Percentiles rank a stretch among this genome's conserved stretches.
Evolutionary conservation across 208 protist species (phyloP).

Genomic region (Borovskyia barvae): DNA sequence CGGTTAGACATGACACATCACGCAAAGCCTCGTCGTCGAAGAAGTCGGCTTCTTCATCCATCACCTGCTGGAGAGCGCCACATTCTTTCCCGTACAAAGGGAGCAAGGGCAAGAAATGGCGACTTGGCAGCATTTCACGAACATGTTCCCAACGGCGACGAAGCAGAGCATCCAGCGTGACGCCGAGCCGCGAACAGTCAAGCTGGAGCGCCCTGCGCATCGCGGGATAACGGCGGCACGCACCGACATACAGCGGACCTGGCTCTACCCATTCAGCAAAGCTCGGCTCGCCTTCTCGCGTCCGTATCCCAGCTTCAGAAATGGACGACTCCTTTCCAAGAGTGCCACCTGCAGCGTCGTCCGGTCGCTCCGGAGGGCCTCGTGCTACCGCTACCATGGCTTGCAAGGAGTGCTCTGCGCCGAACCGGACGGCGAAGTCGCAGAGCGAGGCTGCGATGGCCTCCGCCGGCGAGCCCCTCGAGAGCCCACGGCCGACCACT

Average conservation of each 20-base stretch:
- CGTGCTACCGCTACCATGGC: conserved; percentile 67
- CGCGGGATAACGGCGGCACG: conserved; percentile 34
- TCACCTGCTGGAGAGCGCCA: conserved; percentile 59
- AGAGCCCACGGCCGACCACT: conserved; percentile 51
- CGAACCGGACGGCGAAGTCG: conserved; percentile 78
- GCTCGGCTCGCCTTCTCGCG: conserved; percentile 1
- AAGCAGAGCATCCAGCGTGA: conserved; percentile 52
- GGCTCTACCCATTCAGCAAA: conserved; percentile 59
- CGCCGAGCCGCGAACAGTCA: conserved; percentile 62
- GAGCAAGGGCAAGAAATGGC: conserved; percentile 43
- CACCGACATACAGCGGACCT: conserved; percentile 68
- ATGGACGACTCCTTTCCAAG: no score
- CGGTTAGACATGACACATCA: neutral
- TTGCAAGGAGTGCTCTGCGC: conserved; percentile 67
- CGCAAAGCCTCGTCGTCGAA: conserved; percentile 37
- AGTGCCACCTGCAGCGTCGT: no score
- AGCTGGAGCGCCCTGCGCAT: conserved; percentile 36
- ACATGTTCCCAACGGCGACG: conserved; percentile 58
- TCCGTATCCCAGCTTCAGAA: no score
- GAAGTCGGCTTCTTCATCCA: conserved; percentile 78
- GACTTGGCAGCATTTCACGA: conserved; percentile 37
- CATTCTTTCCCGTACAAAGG: conserved; percentile 67
- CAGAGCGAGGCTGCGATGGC: conserved; percentile 64
- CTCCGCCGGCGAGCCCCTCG: conserved; percentile 32
- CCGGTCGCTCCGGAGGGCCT: neutral